These are phyloP conservation scores for Ustilago crameri DNA, from an alignment of 1,284 basidiomycete species.

Conservation along the genomic window DNA sequence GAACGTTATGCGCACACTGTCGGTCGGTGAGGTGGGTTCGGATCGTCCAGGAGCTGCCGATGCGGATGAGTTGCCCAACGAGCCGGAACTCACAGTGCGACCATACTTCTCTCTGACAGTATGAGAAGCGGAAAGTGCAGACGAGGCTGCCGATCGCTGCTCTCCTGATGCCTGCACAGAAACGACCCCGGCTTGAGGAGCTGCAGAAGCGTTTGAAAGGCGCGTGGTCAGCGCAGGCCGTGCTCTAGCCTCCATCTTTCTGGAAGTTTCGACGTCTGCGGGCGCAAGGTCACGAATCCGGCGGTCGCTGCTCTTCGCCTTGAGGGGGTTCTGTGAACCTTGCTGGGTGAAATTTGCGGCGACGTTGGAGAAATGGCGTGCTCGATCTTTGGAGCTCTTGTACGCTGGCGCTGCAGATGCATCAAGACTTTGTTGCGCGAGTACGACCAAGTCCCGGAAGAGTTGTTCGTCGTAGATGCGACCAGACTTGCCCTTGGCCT, in stretches of 20 bases:
- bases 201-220: conserved; percentile 16
- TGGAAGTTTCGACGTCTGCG: conserved; percentile 24
- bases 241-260: conserved; percentile 12
- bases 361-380: background rate
- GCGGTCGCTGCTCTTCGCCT: background rate
- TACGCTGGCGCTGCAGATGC: conserved; percentile 4
- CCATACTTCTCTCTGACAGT: conserved; percentile 19
- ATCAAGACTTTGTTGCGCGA: conserved; percentile 4
- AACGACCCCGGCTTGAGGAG: conserved; percentile 18
- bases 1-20: conserved; percentile 19
- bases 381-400: background rate
- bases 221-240: conserved; percentile 24
- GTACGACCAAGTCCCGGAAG: conserved; percentile 5
- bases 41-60: background rate
- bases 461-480: conserved; percentile 13
- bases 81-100: conserved; percentile 17
- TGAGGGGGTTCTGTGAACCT: background rate
- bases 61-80: background rate
- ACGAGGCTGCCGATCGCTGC: conserved; percentile 1
- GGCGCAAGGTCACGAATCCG: conserved; percentile 23
- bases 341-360: background rate
- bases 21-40: conserved; percentile 20
- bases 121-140: conserved; percentile 1
- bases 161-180: conserved; percentile 21
- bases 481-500: conserved; percentile 1